These are phyloP conservation scores for Phaffia tasmanica DNA, from an alignment of 768 basidiomycete species.

Conservation along the genomic window DNA sequence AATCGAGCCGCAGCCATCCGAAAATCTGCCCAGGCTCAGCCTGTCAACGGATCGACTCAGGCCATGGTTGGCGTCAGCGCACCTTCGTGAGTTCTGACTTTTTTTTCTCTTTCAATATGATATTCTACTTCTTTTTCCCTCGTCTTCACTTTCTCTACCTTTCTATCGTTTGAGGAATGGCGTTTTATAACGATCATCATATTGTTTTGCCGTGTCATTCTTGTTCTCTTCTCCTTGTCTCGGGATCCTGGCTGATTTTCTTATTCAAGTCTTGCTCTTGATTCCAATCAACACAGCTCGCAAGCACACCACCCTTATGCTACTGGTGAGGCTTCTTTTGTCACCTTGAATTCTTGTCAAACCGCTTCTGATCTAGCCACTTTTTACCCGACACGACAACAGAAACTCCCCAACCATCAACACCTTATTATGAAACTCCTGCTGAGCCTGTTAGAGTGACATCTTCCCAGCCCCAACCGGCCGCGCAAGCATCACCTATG, in stretches of 20 bases:
- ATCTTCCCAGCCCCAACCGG: constrained; percentile 7
- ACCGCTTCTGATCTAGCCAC: neutral
- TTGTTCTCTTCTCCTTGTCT: too few relatives aligned
- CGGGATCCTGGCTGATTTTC: constrained; percentile 6
- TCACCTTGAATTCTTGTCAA: neutral
- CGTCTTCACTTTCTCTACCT: neutral
- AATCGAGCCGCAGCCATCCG: constrained; percentile 6
- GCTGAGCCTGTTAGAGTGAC: constrained; percentile 4
- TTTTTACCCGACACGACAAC: neutral
- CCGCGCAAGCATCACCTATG: constrained; percentile 15
- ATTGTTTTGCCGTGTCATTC: neutral
- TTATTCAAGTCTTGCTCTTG: constrained; percentile 12
- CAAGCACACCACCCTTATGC: constrained; percentile 17
- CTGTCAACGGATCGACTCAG: constrained; percentile 25
- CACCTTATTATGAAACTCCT: constrained; percentile 23
- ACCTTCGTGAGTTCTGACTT: constrained; percentile 19
- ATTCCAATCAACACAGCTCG: constrained; percentile 7
- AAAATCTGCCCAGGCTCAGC: constrained; percentile 18
- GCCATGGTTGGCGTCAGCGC: constrained; percentile 25
- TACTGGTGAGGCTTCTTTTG: neutral
- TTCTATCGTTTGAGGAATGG: neutral
- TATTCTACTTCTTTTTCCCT: neutral
- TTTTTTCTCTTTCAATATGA: neutral
- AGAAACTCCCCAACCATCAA: constrained; percentile 9
- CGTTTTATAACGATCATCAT: neutral